These are phyloP conservation scores for Aspergillus pseudoviridinutans DNA, from an alignment of 2,329 filamentous ascomycete genomes.

Conservation along the genomic window DNA sequence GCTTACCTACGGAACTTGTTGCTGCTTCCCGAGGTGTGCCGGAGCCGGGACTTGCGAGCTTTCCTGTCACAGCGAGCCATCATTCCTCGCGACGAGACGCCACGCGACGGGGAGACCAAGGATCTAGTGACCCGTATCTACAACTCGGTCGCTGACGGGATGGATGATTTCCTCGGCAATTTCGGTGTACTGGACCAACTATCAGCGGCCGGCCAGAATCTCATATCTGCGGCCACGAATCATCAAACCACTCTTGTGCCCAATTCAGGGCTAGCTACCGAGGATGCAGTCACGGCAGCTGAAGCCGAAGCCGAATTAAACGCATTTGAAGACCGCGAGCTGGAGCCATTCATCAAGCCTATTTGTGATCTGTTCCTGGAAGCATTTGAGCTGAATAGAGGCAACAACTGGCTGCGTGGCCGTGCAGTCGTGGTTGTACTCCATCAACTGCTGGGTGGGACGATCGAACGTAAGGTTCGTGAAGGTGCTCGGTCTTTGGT, in stretches of 20 bases:
- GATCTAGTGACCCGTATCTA: slow-evolving; percentile 92
- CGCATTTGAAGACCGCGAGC: slow-evolving; percentile 83
- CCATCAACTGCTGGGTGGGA: slow-evolving; percentile 91
- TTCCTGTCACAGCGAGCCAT: slow-evolving; percentile 87
- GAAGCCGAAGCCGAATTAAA: slow-evolving; percentile 93
- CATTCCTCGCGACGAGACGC: slow-evolving; percentile 59
- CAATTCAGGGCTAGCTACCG: slow-evolving; percentile 44
- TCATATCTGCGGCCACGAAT: slow-evolving; percentile 55
- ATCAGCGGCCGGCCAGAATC: slow-evolving; percentile 84
- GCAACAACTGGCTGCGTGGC: slow-evolving; percentile 95
- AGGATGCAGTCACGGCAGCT: slow-evolving; percentile 50
- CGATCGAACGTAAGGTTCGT: slow-evolving; percentile 90
- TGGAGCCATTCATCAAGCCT: slow-evolving; percentile 95
- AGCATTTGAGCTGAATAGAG: slow-evolving; percentile 87
- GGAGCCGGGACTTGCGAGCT: slow-evolving; percentile 83
- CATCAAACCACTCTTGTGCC: slow-evolving; percentile 45
- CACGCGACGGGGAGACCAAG: slow-evolving; percentile 63
- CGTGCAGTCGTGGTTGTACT: slow-evolving; percentile 93
- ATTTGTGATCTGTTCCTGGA: slow-evolving; percentile 98
- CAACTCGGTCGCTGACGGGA: slow-evolving; percentile 93
- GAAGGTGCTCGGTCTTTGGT: slow-evolving; percentile 72
- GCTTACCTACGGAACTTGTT: slow-evolving; percentile 79
- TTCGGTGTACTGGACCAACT: slow-evolving; percentile 94
- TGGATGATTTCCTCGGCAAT: slow-evolving; percentile 96
- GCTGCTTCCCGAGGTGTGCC: slow-evolving; percentile 85